These are phyloP conservation scores for Wallacemonas rigidus DNA, from an alignment of 208 protist species.

Conservation along the genomic window DNA sequence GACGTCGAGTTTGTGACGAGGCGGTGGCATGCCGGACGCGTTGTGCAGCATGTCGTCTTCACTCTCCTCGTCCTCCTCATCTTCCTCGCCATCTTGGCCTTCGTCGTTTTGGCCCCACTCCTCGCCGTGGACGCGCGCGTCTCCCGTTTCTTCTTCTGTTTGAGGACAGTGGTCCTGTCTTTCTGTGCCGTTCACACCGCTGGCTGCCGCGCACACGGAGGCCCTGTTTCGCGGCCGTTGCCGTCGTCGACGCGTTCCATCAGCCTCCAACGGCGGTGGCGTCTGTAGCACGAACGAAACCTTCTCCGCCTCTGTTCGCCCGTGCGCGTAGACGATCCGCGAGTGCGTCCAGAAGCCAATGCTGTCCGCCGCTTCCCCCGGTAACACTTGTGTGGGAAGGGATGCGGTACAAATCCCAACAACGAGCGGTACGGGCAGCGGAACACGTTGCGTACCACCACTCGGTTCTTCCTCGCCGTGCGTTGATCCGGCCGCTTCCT, in stretches of 20 bases:
- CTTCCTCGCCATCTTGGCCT: not conserved
- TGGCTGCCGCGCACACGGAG: not conserved
- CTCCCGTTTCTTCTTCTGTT: too few species aligned
- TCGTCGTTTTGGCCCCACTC: too few species aligned
- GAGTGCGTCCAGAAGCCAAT: constrained; percentile 71
- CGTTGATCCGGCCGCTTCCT: not conserved
- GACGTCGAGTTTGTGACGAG: constrained; percentile 29
- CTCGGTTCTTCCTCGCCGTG: not conserved
- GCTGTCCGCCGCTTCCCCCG: constrained; percentile 64
- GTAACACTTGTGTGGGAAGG: constrained; percentile 51
- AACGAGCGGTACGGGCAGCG: constrained; percentile 38
- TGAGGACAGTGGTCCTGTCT: too few species aligned
- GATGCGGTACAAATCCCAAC: constrained; percentile 54
- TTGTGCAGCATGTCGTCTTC: too few species aligned
- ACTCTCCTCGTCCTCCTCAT: constrained; percentile 7
- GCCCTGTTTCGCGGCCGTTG: not conserved
- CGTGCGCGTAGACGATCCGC: constrained; percentile 64
- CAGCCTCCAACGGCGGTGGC: constrained; percentile 16
- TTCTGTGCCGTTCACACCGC: too few species aligned
- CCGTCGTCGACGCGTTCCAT: constrained; percentile 13
- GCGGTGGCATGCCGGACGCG: not conserved
- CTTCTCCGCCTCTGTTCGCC: constrained; percentile 40
- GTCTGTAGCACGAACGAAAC: constrained; percentile 36
- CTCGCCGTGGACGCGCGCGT: too few species aligned
- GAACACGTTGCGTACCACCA: not conserved